Percentiles rank a stretch among this genome's conserved stretches.
These are phyloP conservation scores for Triangularia setosa DNA, from an alignment of 2,329 filamentous ascomycete species.

Conservation along the genomic window DNA sequence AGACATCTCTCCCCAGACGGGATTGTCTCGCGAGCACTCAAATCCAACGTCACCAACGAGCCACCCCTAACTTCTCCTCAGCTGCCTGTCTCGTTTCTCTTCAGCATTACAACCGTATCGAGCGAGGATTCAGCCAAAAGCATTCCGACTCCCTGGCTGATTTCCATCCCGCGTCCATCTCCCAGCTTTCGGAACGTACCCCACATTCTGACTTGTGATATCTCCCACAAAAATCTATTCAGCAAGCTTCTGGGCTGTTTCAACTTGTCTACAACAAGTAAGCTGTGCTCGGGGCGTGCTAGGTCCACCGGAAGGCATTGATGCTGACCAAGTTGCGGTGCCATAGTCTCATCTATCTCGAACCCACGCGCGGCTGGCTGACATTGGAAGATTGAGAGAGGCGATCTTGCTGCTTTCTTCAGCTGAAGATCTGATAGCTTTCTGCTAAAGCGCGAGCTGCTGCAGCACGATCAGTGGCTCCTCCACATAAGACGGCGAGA, in stretches of 20 bases:
- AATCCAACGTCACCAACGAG: conserved; percentile 2
- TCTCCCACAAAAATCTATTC: conserved; percentile 21
- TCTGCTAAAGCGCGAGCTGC: neutral
- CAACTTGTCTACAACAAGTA: conserved; percentile 22
- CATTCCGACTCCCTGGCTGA: conserved; percentile 15
- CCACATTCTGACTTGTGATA: conserved; percentile 18
- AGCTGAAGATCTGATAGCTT: neutral
- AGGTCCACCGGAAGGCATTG: conserved; percentile 16
- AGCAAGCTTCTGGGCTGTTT: conserved; percentile 17
- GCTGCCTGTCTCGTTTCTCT: conserved; percentile 1
- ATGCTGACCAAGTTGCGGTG: conserved; percentile 24
- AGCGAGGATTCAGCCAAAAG: conserved; percentile 8
- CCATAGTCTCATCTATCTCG: conserved; percentile 19
- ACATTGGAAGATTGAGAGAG: conserved; percentile 2
- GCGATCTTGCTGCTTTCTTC: neutral
- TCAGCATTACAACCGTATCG: conserved; percentile 1
- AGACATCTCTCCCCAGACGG: conserved; percentile 2
- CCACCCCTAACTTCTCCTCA: neutral
- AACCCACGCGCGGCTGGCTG: conserved; percentile 7
- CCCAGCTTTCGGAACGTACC: conserved; percentile 22
- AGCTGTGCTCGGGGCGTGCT: conserved; percentile 12
- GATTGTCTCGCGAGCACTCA: neutral
- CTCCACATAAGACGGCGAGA: neutral
- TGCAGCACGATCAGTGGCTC: neutral
- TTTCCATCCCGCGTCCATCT: conserved; percentile 7